These are phyloP conservation scores for Saccharomycopsis capsularis DNA, from an alignment of 805 yeast genomes.

Conservation along the genomic window DNA sequence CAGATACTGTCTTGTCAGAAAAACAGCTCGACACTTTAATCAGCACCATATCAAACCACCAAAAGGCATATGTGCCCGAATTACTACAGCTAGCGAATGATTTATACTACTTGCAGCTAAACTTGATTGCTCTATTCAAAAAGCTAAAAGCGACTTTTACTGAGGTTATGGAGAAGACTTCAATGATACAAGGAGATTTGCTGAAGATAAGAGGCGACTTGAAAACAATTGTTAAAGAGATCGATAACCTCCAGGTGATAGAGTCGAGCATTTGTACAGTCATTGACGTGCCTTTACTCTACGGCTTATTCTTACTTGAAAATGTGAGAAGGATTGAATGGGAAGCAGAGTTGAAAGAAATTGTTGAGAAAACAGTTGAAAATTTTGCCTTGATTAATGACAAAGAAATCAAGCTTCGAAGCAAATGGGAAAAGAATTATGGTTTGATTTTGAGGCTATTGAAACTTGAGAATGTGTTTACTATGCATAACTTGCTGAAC, in stretches of 20 bases:
- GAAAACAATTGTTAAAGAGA: slow-evolving; percentile 20
- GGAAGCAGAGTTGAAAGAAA: slow-evolving; percentile 30
- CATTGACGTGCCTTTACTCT: slow-evolving; percentile 61
- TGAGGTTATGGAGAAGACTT: slow-evolving; percentile 21
- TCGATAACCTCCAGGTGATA: slow-evolving; percentile 27
- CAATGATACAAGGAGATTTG: slow-evolving; percentile 15
- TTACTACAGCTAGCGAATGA: slow-evolving; percentile 31
- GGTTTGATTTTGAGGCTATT: slow-evolving; percentile 39
- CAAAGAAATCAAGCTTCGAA: slow-evolving; percentile 48
- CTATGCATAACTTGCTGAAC: slow-evolving; percentile 9
- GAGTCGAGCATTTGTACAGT: slow-evolving; percentile 34
- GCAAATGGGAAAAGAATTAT: slow-evolving; percentile 59
- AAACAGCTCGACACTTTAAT: slow-evolving; percentile 14
- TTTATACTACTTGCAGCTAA: slow-evolving; percentile 31
- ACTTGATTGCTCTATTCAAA: slow-evolving; percentile 31
- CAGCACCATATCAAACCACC: slow-evolving; percentile 25
- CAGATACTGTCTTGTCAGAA: slow-evolving; percentile 19
- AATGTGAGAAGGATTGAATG: slow-evolving; percentile 52
- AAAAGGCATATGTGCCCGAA: slow-evolving; percentile 27
- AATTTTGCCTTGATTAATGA: slow-evolving; percentile 50
- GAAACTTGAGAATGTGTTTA: slow-evolving; percentile 18
- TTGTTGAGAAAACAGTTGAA: slow-evolving; percentile 40
- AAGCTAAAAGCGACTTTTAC: slow-evolving; percentile 23
- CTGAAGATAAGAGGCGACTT: slow-evolving; percentile 23
- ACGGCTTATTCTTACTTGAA: slow-evolving; percentile 65